A percentile compares a stretch with the other conserved stretches of the same genome.
Evolutionary conservation across 371 early-diverging fungal genomes (phyloP).

Genomic region (Circinella umbellata): DNA sequence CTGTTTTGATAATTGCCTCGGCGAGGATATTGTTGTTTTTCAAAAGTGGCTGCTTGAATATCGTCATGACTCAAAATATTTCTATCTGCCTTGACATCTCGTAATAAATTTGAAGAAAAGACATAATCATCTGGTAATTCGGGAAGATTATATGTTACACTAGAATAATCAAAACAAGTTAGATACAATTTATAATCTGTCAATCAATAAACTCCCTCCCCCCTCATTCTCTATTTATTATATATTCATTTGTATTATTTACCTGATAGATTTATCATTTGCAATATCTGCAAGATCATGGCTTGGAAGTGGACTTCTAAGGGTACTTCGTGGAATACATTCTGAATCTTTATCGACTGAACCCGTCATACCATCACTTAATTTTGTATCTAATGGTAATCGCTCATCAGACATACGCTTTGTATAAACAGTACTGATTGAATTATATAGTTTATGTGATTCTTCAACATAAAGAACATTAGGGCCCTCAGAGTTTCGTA

Average conservation of each 20-base stretch:
- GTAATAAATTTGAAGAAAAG: conserved; percentile 56
- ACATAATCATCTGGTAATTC: conserved; percentile 40
- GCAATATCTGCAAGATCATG: conserved; percentile 63
- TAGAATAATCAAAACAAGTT: conserved; percentile 18
- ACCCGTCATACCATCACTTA: conserved; percentile 69
- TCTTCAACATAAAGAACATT: conserved; percentile 76
- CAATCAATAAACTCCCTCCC: too few relatives aligned
- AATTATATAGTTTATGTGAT: conserved; percentile 68
- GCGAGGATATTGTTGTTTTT: conserved; percentile 35
- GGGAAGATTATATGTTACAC: conserved; percentile 60
- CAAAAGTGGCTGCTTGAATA: conserved; percentile 57
- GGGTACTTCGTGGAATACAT: conserved; percentile 75
- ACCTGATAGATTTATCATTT: conserved; percentile 63
- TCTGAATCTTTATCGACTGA: conserved; percentile 65
- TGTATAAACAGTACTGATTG: conserved; percentile 67
- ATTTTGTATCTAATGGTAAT: conserved; percentile 58
- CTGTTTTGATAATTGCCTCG: conserved; percentile 8
- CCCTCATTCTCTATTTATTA: too few relatives aligned
- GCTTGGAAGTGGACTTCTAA: conserved; percentile 68
- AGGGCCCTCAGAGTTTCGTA: conserved; percentile 79
- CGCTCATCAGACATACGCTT: conserved; percentile 52
- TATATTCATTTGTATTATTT: background rate
- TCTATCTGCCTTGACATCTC: conserved; percentile 52
- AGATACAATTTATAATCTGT: background rate
- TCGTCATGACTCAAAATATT: conserved; percentile 56